Conservation (phyloP, 768 basidiomycete species). For the Boletus eberwhitei region DNA sequence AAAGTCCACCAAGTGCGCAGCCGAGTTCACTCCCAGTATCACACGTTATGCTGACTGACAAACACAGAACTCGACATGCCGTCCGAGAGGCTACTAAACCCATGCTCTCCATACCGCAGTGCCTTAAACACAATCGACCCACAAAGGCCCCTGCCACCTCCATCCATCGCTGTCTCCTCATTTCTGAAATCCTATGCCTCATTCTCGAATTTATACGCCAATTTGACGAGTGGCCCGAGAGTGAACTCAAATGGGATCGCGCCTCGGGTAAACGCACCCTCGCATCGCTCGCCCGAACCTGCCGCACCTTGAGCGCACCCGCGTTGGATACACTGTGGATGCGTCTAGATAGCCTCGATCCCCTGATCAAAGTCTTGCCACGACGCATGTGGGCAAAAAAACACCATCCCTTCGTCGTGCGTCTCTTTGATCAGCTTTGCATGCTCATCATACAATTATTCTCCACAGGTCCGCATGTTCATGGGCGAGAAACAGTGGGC, state of each 20-base stretch:
- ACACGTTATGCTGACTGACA: background rate
- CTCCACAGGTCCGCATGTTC: constrained; percentile 20
- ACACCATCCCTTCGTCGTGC: constrained; percentile 18
- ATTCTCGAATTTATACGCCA: constrained; percentile 20
- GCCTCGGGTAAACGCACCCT: constrained; percentile 21
- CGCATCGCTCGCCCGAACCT: constrained; percentile 27
- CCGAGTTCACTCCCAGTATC: background rate
- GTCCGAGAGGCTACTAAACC: background rate
- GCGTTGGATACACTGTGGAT: constrained; percentile 30
- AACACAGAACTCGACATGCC: background rate
- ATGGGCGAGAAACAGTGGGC: constrained; percentile 28
- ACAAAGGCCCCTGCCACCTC: background rate
- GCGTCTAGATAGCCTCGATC: constrained; percentile 28
- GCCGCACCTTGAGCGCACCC: constrained; percentile 18
- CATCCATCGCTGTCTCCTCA: constrained; percentile 22
- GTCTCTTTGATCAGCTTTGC: background rate
- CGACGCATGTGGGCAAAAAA: constrained; percentile 26
- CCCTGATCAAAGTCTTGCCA: constrained; percentile 24
- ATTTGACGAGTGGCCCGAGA: constrained; percentile 22
- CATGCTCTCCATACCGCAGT: background rate
- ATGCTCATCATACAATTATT: background rate
- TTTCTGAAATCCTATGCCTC: constrained; percentile 20
- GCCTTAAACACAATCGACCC: background rate
- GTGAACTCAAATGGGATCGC: constrained; percentile 11
- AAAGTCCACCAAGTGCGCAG: constrained; percentile 3